Conservation (phyloP, 352 stramenopile genomes). For the Blastocystis sp. region DNA sequence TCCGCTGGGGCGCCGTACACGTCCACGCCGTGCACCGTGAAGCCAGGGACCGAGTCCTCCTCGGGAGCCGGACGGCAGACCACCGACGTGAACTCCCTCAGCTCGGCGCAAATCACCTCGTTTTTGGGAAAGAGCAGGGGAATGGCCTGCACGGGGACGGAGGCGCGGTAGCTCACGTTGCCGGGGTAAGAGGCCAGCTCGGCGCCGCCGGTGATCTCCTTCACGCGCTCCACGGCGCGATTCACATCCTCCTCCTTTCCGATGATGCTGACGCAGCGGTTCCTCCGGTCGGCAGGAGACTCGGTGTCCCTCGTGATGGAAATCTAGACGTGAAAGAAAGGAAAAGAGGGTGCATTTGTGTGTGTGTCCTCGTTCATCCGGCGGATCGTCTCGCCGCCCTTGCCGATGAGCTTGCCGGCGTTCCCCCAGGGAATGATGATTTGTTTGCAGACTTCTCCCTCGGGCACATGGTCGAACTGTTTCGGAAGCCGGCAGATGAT, state of each 20-base stretch:
- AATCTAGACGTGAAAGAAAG: not conserved
- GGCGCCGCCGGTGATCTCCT: not conserved
- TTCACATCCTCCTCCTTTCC: not conserved
- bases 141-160: slow-evolving; percentile 16
- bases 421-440: slow-evolving; percentile 18
- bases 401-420: slow-evolving; percentile 40
- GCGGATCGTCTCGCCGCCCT: slow-evolving; percentile 5
- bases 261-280: slow-evolving; percentile 10
- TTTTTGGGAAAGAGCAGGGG: not conserved
- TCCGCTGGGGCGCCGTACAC: not conserved
- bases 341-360: not conserved
- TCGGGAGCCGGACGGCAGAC: not conserved
- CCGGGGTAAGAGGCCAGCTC: not conserved
- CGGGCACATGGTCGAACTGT: not conserved
- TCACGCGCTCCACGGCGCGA: not conserved
- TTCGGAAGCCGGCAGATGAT: slow-evolving; percentile 1
- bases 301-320: not conserved
- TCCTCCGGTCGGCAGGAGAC: not conserved
- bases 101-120: not conserved
- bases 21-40: slow-evolving; percentile 1
- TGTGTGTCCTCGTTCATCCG: not conserved
- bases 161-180: not conserved
- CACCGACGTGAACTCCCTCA: not conserved
- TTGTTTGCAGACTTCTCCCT: not conserved
- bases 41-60: not conserved